These are phyloP conservation scores for Aspergillus brunneoviolaceus DNA, from an alignment of 2,329 filamentous ascomycete species.

Conservation along the genomic window DNA sequence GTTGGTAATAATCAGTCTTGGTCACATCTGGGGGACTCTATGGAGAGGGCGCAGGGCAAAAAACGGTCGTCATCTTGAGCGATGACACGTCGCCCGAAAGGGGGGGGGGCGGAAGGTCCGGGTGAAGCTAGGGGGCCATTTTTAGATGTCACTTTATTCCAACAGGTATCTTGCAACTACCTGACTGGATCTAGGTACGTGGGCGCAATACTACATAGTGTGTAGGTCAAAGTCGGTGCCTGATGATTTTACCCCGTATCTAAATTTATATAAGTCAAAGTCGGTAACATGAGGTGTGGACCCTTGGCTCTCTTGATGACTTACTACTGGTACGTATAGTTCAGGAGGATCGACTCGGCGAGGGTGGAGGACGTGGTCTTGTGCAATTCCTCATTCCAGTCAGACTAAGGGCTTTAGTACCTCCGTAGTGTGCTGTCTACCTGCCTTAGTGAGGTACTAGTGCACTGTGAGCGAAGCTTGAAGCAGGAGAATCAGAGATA, in stretches of 20 bases:
- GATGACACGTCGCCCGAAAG: conserved; percentile 23
- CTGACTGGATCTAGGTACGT: not conserved
- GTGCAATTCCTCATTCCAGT: not conserved
- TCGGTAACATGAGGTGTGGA: not conserved
- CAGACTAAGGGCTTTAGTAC: not conserved
- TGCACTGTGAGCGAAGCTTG: conserved; percentile 5
- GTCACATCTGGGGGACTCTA: conserved; percentile 4
- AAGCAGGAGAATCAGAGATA: conserved; percentile 9
- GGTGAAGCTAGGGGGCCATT: not conserved
- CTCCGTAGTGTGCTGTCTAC: not conserved
- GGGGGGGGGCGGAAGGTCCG: not conserved
- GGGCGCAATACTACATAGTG: too few species aligned
- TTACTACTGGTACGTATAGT: not conserved
- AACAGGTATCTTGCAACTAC: not conserved
- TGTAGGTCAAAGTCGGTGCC: not conserved
- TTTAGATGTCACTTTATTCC: not conserved
- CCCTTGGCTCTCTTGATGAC: not conserved
- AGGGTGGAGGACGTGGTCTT: not conserved
- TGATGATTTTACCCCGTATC: conserved; percentile 1
- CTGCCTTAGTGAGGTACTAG: conserved; percentile 15
- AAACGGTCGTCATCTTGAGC: not conserved
- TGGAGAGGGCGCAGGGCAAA: conserved; percentile 12
- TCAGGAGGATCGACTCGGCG: not conserved
- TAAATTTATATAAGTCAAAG: conserved; percentile 2
- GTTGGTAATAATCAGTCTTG: not conserved